Evolutionary conservation across 164 flowering plant species (phyloP), one percentile per base, ranked within the genome.

Genomic region (Amborella trichopoda): DNA sequence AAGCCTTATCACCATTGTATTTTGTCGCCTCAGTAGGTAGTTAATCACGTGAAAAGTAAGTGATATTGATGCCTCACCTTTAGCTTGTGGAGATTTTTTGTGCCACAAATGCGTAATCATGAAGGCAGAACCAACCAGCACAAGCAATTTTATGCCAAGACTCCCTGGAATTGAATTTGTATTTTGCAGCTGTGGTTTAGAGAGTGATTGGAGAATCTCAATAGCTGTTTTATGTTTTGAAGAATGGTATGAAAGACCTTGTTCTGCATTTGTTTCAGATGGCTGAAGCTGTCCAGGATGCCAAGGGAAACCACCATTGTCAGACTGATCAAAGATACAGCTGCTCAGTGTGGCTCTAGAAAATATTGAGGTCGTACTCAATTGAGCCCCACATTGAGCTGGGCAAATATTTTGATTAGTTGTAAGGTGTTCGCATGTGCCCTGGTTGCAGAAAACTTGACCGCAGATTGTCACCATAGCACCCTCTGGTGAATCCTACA

Each of bases 401-500:
- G 97, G 95, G 55, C 97, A 89, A 44, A 72, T 66, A n/a, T 52
- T 67, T 28, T 80, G 87, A 65, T 85, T 93, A 23, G 85, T 76
- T 30, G 73, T 61, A 46, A 89, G 74, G 59, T 68, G 84, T 45
- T 89, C 90, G 60, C 61, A 69, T 38, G 85, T 72, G 62, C 97
- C 84, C 53, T 85, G 94, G 46, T 80, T 78, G 68, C 97, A 89
- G 62, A 80, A 89, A 30, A 85, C 85, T 65, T 89, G 97, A 42
- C 85, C 83, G 62, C 97, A 89, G 23, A 60, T 48, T 2, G 94
- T 62, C 43, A 89, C 87, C 48, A 78, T 93, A 52, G 90, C 93
- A 72, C 82, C 97, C 72, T 89, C 95, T 37, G 97, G 97, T 25
- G 95, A 69, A 59, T 85, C 97, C 97, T 88, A 54, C 20, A 63